A percentile compares a stretch with the other conserved stretches of the same genome.
Evolutionary conservation across 495 filamentous ascomycete species (phyloP).

Genomic region (Tuber magnatum): DNA sequence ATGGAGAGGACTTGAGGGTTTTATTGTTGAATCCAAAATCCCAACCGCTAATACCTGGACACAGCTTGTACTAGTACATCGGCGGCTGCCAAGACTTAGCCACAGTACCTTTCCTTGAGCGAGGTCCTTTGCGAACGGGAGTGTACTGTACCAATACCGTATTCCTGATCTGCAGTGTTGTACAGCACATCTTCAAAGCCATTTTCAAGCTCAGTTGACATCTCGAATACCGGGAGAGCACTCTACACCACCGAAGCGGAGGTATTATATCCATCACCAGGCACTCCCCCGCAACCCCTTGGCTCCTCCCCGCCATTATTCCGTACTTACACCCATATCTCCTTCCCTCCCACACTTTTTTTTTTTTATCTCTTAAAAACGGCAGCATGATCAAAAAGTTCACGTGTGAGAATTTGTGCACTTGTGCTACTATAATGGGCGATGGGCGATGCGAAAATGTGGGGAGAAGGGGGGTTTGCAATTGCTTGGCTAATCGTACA

Average conservation of each 20-base stretch:
- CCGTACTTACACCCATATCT: not conserved
- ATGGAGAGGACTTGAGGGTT: too few relatives aligned
- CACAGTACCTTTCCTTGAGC: too few relatives aligned
- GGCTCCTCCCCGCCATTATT: not conserved
- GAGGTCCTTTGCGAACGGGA: too few relatives aligned
- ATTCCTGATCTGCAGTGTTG: not conserved
- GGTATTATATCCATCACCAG: not conserved
- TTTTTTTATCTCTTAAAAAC: not conserved
- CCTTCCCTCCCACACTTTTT: not conserved
- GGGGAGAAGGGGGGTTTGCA: not conserved
- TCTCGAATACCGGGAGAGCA: not conserved
- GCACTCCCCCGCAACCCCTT: not conserved
- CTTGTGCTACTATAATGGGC: not conserved
- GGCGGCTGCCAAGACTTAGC: too few relatives aligned
- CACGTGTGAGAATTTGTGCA: slow-evolving; percentile 4
- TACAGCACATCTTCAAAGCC: not conserved
- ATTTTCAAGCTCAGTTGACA: not conserved
- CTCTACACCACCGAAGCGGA: not conserved
- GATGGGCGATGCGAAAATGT: not conserved
- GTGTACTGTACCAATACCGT: not conserved
- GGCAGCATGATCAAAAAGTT: not conserved
- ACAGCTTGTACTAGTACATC: too few relatives aligned
- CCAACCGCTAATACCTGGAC: too few relatives aligned
- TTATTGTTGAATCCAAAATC: too few relatives aligned
- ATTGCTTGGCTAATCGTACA: not conserved